Conservation (phyloP, 1,284 basidiomycete species). For the Fomitopsis pinicola region DNA sequence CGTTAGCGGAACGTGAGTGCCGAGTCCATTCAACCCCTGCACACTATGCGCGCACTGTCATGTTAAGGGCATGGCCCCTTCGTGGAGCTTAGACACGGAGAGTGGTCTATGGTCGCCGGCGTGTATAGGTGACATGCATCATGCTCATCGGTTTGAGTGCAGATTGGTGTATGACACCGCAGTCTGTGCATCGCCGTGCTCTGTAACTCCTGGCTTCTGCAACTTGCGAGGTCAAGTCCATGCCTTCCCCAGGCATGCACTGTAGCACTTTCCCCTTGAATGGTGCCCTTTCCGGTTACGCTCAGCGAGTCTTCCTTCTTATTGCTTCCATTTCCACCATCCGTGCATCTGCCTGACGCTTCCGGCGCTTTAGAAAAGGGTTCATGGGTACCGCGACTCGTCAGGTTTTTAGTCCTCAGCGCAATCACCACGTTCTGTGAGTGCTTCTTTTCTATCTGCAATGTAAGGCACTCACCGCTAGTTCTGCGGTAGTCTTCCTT, state of each 20-base stretch:
- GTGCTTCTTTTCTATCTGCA: conserved; percentile 2
- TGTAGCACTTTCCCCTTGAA: too few relatives aligned
- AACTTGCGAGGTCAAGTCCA: too few relatives aligned
- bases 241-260: too few relatives aligned
- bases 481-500: conserved; percentile 55
- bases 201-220: too few relatives aligned
- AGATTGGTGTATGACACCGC: too few relatives aligned
- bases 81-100: too few relatives aligned
- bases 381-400: conserved; percentile 55
- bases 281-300: too few relatives aligned
- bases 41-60: neutral
- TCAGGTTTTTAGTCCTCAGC: conserved; percentile 52
- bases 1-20: conserved; percentile 72
- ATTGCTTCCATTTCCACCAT: neutral
- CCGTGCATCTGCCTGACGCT: neutral
- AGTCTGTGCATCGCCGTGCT: too few relatives aligned
- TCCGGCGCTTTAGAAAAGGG: conserved; percentile 26
- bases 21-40: neutral
- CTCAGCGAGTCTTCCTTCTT: neutral
- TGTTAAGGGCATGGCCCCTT: too few relatives aligned
- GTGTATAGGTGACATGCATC: too few relatives aligned
- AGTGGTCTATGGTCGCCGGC: too few relatives aligned
- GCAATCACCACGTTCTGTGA: conserved; percentile 23
- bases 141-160: too few relatives aligned
- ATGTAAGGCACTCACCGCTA: conserved; percentile 36